Conservation (phyloP, 257 asterid species). For the Nicotiana tomentosiformis region DNA sequence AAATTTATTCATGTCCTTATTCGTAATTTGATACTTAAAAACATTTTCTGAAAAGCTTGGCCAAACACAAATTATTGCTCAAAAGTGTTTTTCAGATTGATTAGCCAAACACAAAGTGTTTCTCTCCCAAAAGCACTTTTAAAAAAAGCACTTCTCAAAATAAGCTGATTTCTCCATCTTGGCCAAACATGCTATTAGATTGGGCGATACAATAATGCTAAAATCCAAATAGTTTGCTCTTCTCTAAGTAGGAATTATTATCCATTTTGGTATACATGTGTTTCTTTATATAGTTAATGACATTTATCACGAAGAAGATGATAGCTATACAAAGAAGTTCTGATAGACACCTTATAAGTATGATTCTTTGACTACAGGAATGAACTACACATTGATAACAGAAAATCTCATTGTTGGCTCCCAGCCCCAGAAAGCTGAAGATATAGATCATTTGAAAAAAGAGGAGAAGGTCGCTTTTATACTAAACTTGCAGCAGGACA, state of each 20-base stretch:
- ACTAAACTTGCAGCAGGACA: slow-evolving; percentile 91
- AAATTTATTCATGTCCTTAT: too few species aligned
- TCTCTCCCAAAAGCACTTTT: too few species aligned
- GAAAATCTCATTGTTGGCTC: slow-evolving; percentile 83
- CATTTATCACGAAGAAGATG: neutral
- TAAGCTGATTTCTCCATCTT: too few species aligned
- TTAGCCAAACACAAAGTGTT: too few species aligned
- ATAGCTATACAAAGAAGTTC: neutral
- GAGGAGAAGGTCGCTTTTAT: slow-evolving; percentile 64
- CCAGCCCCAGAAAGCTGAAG: slow-evolving; percentile 88
- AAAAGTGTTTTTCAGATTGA: too few species aligned
- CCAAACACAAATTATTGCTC: too few species aligned
- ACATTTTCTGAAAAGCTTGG: too few species aligned
- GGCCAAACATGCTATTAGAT: too few species aligned
- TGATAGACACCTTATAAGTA: slow-evolving; percentile 11
- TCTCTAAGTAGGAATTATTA: neutral
- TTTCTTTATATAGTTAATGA: neutral
- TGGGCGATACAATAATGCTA: neutral
- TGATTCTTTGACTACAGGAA: slow-evolving; percentile 47
- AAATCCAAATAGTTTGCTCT: neutral
- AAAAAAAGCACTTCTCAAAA: too few species aligned
- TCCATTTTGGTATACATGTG: neutral
- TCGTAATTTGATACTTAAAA: too few species aligned
- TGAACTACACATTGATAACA: slow-evolving; percentile 85
- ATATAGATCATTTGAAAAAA: slow-evolving; percentile 71